Base-by-base conservation (phyloP, 1,284 basidiomycete genomes). In the Coniferiporia weirii region DNA sequence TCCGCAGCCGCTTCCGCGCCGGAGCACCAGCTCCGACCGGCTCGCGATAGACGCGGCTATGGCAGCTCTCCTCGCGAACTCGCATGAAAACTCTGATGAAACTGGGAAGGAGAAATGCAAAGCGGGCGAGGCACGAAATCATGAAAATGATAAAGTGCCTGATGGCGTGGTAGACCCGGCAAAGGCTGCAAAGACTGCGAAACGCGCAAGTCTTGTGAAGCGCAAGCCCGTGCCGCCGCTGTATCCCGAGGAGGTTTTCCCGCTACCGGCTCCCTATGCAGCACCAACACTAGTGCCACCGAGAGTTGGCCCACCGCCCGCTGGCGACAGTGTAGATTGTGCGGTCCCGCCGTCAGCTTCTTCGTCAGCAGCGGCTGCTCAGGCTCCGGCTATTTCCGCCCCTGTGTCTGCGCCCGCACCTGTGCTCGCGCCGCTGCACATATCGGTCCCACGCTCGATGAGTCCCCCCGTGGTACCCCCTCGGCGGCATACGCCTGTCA, bases 151-250 rank as follows among this genome's bases (percentile, higher is more conserved):
- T 27, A 5, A 27, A 27, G 27, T 27, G 27, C 27, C 27, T 27
- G 27, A 27, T 27, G 27, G 27, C 5, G 27, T 49, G 20, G 38
- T 34, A 50, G 43, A 19, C 20, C 20, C 10, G 10, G 48, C 17
- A 2, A 50, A 51, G 40, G 38, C 52, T 15, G 17, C 38, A 15
- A 40, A 34, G 9, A 17, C 52, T 19, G 34, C 51, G 44, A 62
- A 62, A 34, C 61, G 61, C 22, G 52, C 52, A 19, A 62, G 61
- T 36, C 52, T 62, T 32, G 53, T 62, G 19, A 58, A 55, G 52
- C 51, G 61, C 12, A 62, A 62, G 27, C 61, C 61, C 10, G 61
- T 62, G 6, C 61, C 61, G 47, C 52, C 38, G 47, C 35, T 62
- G n/a, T 46, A 55, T 34, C 56, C 57, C 12, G 61, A 62, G 22